phyloP scores from a whole-genome alignment of 2,329 filamentous ascomycete species.

The Hymenotorrendiella dingleyae region DNA sequence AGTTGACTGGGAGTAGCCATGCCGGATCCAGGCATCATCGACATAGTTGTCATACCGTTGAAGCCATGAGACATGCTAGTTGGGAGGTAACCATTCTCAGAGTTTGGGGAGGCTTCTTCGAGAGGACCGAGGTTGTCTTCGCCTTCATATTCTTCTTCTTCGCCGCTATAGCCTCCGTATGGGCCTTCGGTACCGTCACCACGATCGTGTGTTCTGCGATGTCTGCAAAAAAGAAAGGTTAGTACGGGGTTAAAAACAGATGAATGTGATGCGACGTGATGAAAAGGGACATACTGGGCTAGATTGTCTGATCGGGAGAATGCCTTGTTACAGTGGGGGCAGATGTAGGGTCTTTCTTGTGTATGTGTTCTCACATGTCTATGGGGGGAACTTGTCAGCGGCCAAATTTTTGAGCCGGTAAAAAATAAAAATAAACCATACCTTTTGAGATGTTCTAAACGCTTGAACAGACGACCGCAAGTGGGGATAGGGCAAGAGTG shows the following conservation, averaged over 20 bases:
- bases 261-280: constrained; percentile 19
- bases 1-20: constrained; percentile 34
- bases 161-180: constrained; percentile 54
- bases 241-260: constrained; percentile 17
- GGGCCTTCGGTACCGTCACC: constrained; percentile 59
- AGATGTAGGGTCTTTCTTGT: constrained; percentile 97
- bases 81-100: constrained; percentile 57
- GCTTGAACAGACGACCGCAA: constrained; percentile 95
- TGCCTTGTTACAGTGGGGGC: constrained; percentile 96
- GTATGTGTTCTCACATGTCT: constrained; percentile 99
- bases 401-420: constrained; percentile 34
- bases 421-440: constrained; percentile 51
- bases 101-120: constrained; percentile 71
- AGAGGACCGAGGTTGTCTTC: constrained; percentile 79
- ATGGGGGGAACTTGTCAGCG: constrained; percentile 44
- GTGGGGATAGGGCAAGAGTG: constrained; percentile 99
- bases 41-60: constrained; percentile 18
- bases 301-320: constrained; percentile 98
- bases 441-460: constrained; percentile 98
- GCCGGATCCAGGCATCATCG: constrained; percentile 26
- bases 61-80: constrained; percentile 24
- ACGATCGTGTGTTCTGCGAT: constrained; percentile 77
- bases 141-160: constrained; percentile 75
- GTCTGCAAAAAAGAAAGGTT: constrained; percentile 38
- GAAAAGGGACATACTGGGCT: constrained; percentile 71